Evolutionary conservation across 805 yeast species (phyloP).

Genomic region (Candida odintsovae): DNA sequence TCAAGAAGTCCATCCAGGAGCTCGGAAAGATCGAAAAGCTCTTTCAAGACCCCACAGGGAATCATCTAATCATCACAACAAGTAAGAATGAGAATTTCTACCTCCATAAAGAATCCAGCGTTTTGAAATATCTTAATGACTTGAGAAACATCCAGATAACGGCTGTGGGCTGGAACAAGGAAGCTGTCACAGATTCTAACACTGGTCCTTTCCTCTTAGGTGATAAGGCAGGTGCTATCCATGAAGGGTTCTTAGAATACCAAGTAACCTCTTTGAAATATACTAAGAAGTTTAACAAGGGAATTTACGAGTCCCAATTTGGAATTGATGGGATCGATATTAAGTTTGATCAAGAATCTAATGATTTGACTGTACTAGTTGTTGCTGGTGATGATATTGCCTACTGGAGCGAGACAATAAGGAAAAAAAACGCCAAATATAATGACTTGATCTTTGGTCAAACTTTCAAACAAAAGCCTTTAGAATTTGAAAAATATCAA

Average conservation of each 20-base stretch:
- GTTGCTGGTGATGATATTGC: slow-evolving; percentile 27
- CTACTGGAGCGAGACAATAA: slow-evolving; percentile 21
- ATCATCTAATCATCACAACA: slow-evolving; percentile 46
- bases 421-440: slow-evolving; percentile 16
- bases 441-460: slow-evolving; percentile 17
- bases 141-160: slow-evolving; percentile 41
- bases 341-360: slow-evolving; percentile 3
- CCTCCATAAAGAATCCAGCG: slow-evolving; percentile 34
- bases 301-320: slow-evolving; percentile 25
- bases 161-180: slow-evolving; percentile 36
- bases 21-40: slow-evolving; percentile 29
- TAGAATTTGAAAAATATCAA: slow-evolving; percentile 33
- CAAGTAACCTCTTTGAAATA: slow-evolving; percentile 33
- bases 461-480: slow-evolving; percentile 22
- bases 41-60: slow-evolving; percentile 47
- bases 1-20: slow-evolving; percentile 21
- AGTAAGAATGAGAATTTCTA: slow-evolving; percentile 41
- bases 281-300: slow-evolving; percentile 35
- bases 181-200: slow-evolving; percentile 26
- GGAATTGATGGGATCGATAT: slow-evolving; percentile 25
- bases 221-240: slow-evolving; percentile 40
- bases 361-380: slow-evolving; percentile 14
- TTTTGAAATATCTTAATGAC: slow-evolving; percentile 38
- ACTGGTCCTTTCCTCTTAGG: slow-evolving; percentile 47
- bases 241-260: slow-evolving; percentile 40